Evolutionary conservation across 2,329 filamentous ascomycete genomes (phyloP).

Genomic region (Colletotrichum cuscutae): DNA sequence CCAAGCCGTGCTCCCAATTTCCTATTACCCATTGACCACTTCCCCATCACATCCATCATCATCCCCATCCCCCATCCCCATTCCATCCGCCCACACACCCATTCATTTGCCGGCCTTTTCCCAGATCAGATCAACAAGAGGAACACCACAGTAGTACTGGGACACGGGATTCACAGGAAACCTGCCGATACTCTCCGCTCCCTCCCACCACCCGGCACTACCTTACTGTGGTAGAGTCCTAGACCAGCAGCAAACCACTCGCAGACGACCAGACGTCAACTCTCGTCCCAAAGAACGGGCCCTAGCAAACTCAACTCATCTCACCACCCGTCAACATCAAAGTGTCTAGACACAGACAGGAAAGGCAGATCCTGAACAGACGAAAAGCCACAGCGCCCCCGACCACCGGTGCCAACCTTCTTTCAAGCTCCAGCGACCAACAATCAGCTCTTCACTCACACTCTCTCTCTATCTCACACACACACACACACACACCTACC

Average conservation of each 20-base stretch:
- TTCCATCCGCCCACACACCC: background rate
- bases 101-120: background rate
- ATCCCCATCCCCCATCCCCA: background rate
- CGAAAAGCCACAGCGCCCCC: conserved; percentile 23
- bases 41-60: background rate
- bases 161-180: background rate
- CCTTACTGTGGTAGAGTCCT: too few relatives aligned
- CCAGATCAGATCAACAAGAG: background rate
- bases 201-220: background rate
- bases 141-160: too few relatives aligned
- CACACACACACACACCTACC: too few relatives aligned
- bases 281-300: conserved; percentile 14
- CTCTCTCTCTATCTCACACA: too few relatives aligned
- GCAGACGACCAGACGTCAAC: background rate
- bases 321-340: background rate
- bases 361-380: background rate
- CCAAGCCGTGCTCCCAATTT: background rate
- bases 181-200: background rate
- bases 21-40: background rate
- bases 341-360: background rate
- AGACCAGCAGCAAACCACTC: background rate
- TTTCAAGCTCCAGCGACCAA: conserved; percentile 11
- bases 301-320: background rate
- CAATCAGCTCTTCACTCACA: too few relatives aligned
- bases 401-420: conserved; percentile 31